These are phyloP conservation scores for Calycina marina DNA, from an alignment of 2,329 filamentous ascomycete genomes.

Conservation along the genomic window DNA sequence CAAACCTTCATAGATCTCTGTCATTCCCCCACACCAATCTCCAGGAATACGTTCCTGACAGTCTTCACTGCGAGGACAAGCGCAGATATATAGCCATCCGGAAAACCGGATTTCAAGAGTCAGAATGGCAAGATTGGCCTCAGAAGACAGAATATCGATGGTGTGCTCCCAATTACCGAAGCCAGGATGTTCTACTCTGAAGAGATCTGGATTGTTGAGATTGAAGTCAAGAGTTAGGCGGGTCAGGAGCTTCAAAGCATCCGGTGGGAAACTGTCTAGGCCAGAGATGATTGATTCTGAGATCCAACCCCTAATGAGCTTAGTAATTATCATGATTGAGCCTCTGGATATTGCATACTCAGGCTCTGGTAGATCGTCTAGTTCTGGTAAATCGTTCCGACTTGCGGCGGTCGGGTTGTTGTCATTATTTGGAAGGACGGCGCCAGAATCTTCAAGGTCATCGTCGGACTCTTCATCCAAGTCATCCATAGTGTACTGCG, in stretches of 20 bases:
- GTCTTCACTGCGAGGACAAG: too few species aligned
- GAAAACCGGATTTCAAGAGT: constrained; percentile 3
- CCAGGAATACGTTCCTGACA: neutral
- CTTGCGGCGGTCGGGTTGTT: too few species aligned
- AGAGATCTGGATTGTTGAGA: constrained; percentile 1
- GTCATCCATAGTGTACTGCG: too few species aligned
- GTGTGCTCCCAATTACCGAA: constrained; percentile 4
- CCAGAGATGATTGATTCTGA: constrained; percentile 1
- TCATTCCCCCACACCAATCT: too few species aligned
- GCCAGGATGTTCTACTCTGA: constrained; percentile 3
- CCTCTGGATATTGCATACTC: too few species aligned
- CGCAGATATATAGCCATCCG: too few species aligned
- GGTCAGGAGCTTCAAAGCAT: constrained; percentile 3
- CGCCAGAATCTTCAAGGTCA: too few species aligned
- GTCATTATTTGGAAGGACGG: too few species aligned
- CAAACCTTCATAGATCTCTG: constrained; percentile 1
- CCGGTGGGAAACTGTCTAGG: constrained; percentile 3
- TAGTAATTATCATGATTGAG: too few species aligned
- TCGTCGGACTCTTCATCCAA: too few species aligned
- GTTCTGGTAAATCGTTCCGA: too few species aligned
- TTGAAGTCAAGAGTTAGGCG: constrained; percentile 4
- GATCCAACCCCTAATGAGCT: neutral
- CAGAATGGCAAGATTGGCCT: constrained; percentile 3
- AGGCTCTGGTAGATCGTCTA: too few species aligned
- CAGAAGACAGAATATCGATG: constrained; percentile 1